Percentiles rank a stretch among this genome's conserved stretches.
Evolutionary conservation across 257 asterid species (phyloP).

Genomic region (Scutellaria galericulata): DNA sequence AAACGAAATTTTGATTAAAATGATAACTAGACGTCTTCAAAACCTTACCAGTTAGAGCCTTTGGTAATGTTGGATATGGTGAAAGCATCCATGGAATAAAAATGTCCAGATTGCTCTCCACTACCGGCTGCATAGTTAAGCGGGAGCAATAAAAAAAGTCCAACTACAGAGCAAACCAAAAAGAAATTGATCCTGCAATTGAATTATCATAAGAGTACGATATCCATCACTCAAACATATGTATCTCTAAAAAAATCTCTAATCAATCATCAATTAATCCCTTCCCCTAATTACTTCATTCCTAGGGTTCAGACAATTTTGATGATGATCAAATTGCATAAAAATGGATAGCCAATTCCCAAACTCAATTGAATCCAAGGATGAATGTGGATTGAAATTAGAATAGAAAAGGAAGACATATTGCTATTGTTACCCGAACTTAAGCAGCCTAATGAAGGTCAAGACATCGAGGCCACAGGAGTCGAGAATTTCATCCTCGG

Average conservation of each 20-base stretch:
- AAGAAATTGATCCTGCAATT: constrained; percentile 84
- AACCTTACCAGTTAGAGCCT: constrained; percentile 78
- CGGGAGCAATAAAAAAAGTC: constrained; percentile 72
- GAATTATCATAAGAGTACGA: constrained; percentile 18
- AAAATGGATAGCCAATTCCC: no score
- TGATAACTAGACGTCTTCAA: background rate
- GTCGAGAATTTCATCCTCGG: constrained; percentile 79
- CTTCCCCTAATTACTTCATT: background rate
- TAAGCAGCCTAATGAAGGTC: constrained; percentile 71
- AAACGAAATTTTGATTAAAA: background rate
- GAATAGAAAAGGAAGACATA: background rate
- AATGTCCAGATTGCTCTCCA: constrained; percentile 38
- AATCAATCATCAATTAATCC: background rate
- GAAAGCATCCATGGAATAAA: constrained; percentile 73
- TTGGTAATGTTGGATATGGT: constrained; percentile 74
- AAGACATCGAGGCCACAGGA: constrained; percentile 80
- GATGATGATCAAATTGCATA: no score
- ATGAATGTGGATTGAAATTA: background rate
- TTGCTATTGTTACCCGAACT: constrained; percentile 63
- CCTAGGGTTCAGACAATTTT: background rate
- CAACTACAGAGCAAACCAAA: constrained; percentile 69
- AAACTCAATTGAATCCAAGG: background rate
- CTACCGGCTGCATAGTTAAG: constrained; percentile 67
- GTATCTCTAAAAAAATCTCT: background rate
- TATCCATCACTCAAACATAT: background rate